phyloP scores from a whole-genome alignment of 129 eudicot genomes.

The Logfia minima region DNA sequence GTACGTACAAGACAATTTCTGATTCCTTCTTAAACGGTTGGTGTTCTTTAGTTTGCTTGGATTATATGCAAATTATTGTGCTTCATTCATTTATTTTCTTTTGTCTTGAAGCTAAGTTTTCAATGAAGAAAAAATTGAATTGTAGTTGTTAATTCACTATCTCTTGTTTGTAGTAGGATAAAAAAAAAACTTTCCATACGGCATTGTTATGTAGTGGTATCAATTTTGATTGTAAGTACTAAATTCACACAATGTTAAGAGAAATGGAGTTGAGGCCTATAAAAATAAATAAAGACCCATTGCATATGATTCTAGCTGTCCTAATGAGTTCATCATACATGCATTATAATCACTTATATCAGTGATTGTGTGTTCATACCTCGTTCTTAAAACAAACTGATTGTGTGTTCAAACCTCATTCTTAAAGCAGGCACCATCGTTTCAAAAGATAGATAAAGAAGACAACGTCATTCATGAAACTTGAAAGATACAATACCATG shows the following conservation, averaged over 20 bases:
- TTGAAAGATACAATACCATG: slow-evolving; percentile 17
- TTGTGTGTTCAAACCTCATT: not conserved
- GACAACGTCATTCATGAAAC: slow-evolving; percentile 8
- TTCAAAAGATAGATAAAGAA: not conserved
- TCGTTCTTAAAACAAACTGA: not conserved
- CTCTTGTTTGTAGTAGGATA: no score
- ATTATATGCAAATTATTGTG: not conserved
- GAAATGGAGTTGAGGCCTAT: no score
- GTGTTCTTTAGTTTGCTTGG: not conserved
- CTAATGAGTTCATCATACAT: no score
- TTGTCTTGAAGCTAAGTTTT: not conserved
- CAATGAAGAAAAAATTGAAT: not conserved
- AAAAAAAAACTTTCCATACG: no score
- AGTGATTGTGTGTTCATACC: not conserved
- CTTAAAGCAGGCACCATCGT: not conserved
- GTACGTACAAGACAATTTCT: not conserved
- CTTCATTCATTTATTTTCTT: not conserved
- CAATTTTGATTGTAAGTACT: no score
- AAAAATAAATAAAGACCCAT: no score
- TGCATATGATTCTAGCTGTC: not conserved
- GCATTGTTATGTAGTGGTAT: no score
- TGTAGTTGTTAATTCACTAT: no score
- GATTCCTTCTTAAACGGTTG: slow-evolving; percentile 4
- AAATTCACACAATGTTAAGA: no score
- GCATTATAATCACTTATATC: not conserved